Evolutionary conservation across 2,329 filamentous ascomycete species (phyloP).

Genomic region (Exophiala phaeomuriformis): DNA sequence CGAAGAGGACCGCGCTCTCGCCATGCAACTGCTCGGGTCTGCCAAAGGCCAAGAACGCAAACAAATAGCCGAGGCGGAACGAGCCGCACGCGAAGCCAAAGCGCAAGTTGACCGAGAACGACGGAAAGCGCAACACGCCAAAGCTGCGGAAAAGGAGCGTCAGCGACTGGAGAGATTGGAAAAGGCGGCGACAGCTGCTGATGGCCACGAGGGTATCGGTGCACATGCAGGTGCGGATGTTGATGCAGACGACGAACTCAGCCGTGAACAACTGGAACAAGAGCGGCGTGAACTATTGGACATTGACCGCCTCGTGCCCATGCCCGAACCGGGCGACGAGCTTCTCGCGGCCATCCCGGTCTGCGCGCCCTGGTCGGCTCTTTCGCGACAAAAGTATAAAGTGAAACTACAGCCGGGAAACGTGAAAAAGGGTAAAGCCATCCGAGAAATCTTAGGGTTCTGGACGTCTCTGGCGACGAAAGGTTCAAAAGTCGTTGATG

Average conservation of each 20-base stretch:
- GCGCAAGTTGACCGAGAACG: slow-evolving; percentile 64
- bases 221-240: not conserved
- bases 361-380: slow-evolving; percentile 56
- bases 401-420: slow-evolving; percentile 86
- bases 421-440: slow-evolving; percentile 88
- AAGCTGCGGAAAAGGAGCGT: slow-evolving; percentile 55
- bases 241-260: slow-evolving; percentile 53
- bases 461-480: slow-evolving; percentile 46
- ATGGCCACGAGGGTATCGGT: slow-evolving; percentile 43
- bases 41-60: slow-evolving; percentile 55
- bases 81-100: slow-evolving; percentile 64
- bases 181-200: slow-evolving; percentile 37
- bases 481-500: slow-evolving; percentile 47
- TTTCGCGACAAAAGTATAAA: slow-evolving; percentile 76
- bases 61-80: slow-evolving; percentile 58
- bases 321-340: slow-evolving; percentile 73
- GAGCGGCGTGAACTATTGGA: slow-evolving; percentile 44
- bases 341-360: slow-evolving; percentile 54
- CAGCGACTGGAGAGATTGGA: slow-evolving; percentile 68
- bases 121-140: slow-evolving; percentile 70
- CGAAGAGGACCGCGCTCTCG: slow-evolving; percentile 79
- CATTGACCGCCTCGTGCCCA: slow-evolving; percentile 68
- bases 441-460: slow-evolving; percentile 77
- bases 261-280: slow-evolving; percentile 40
- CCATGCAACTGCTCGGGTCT: slow-evolving; percentile 82